Conservation (phyloP, 345 rosid species). For the Bretschneidera sinensis region DNA sequence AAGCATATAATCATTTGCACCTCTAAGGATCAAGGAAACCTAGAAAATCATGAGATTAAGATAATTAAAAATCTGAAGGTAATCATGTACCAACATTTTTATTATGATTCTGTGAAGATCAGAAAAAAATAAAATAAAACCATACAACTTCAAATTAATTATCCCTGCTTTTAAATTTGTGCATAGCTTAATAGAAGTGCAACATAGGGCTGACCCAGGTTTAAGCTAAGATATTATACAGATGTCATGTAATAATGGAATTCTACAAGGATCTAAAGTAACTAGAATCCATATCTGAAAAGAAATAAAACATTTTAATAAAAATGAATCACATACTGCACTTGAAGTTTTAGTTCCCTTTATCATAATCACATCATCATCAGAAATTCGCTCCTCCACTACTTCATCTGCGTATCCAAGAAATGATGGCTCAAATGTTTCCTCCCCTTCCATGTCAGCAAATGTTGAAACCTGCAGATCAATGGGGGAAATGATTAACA, state of each 20-base stretch:
- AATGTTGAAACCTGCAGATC: constrained; percentile 80
- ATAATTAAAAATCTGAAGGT: background rate
- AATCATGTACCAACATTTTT: background rate
- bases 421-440: constrained; percentile 82
- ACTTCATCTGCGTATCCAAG: constrained; percentile 89
- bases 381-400: constrained; percentile 91
- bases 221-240: background rate
- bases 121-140: no score
- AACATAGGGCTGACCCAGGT: background rate
- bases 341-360: constrained; percentile 86
- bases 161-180: no score
- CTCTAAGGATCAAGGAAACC: constrained; percentile 95
- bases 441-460: constrained; percentile 99
- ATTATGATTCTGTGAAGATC: background rate
- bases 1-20: constrained; percentile 97
- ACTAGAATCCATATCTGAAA: no score
- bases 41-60: constrained; percentile 20
- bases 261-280: no score
- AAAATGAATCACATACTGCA: constrained; percentile 48
- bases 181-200: no score
- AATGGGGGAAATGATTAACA: constrained; percentile 8
- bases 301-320: no score
- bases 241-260: background rate
- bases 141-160: no score
- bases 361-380: constrained; percentile 85